Evolutionary conservation across 192 early-diverging fungal genomes (phyloP), one percentile per base, ranked within the genome.

Genomic region (Chytriomyces sp.): DNA sequence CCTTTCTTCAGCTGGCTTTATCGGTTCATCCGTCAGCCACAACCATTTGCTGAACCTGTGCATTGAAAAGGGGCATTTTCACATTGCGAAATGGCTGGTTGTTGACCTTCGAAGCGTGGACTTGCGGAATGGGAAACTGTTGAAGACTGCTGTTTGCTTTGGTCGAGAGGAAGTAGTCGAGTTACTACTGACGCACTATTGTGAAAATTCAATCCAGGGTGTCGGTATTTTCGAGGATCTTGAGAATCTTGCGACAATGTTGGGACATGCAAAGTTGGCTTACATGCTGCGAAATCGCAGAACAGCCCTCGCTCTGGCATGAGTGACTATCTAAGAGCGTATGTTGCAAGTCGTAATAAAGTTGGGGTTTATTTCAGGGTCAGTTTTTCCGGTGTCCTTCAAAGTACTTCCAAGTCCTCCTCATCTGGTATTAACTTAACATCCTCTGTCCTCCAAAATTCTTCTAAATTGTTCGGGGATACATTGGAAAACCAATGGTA

Each of bases 401-500:
- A 35, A 35, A 35, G 35, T 35, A 35, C 2, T 35, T 35, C 35
- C 35, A 35, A 35, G 35, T 35, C 35, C 35, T 35, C 35, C 35
- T 35, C 35, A 35, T 35, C 35, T 35, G 35, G 35, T 35, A 35
- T 35, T 35, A 2, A 35, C 35, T 35, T 35, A 4, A 35, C 4
- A 35, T 35, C 35, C 1, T 35, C 35, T 35, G 35, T 35, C 35
- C 35, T 35, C 35, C 35, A 35, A 35, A 35, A 35, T 35, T 35
- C 35, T 35, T 35, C 35, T 35, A 35, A 1, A 35, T 35, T 35
- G 35, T 35, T 35, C 35, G 35, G 35, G 35, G 35, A 35, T 35
- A 35, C 35, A 35, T 35, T 35, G 3, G 35, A 35, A 82, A 82
- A 82, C 43, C 20, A 71, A 63, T 82, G 81, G 10, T 77, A 48